Conservation (phyloP, 106 monocot genomes). For the Allium sativum region DNA sequence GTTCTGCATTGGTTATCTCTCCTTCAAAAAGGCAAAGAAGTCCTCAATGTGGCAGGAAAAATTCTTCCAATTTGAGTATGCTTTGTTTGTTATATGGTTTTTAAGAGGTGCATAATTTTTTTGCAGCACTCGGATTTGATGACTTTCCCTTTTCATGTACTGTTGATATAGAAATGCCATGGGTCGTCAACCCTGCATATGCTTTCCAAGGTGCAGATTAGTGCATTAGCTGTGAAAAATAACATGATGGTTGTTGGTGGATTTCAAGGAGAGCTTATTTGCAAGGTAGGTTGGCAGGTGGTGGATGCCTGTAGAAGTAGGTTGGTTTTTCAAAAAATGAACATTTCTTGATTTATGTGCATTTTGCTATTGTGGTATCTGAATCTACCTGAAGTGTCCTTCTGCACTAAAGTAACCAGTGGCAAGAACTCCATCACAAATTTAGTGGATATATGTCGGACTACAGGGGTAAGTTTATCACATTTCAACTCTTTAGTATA, state of each 20-base stretch:
- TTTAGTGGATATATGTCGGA: constrained; percentile 50
- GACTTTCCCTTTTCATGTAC: neutral
- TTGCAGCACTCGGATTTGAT: no score
- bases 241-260: constrained; percentile 71
- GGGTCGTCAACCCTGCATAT: constrained; percentile 9
- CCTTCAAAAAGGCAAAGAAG: constrained; percentile 36
- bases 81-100: neutral
- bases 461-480: constrained; percentile 33
- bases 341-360: neutral
- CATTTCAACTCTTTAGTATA: neutral
- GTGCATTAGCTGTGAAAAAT: constrained; percentile 70
- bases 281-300: constrained; percentile 32
- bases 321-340: no score
- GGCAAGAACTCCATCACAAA: constrained; percentile 88
- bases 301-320: no score
- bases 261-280: constrained; percentile 89
- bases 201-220: constrained; percentile 58
- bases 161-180: constrained; percentile 20
- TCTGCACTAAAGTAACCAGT: constrained; percentile 49
- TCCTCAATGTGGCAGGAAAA: constrained; percentile 62
- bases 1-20: constrained; percentile 80
- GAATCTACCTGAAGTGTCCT: constrained; percentile 43
- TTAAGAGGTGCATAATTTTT: no score
- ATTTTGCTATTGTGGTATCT: constrained; percentile 27
- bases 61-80: constrained; percentile 37